Evolutionary conservation across 2,329 filamentous ascomycete species (phyloP).

Genomic region (Cladophialophora bantiana): DNA sequence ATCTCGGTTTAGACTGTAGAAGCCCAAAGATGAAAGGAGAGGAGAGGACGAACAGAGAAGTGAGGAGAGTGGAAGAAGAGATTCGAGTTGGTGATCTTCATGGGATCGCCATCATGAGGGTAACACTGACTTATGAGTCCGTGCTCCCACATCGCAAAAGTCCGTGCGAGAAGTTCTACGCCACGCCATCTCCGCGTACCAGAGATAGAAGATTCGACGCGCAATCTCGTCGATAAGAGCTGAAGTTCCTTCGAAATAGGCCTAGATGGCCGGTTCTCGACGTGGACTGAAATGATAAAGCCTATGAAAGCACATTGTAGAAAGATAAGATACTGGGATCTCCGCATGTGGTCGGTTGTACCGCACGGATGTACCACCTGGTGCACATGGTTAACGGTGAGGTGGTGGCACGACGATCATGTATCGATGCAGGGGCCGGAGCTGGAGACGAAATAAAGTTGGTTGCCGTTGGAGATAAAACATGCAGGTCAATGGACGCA

Average conservation of each 20-base stretch:
- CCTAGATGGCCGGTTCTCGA: not conserved
- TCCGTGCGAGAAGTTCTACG: constrained; percentile 1
- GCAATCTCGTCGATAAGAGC: constrained; percentile 14
- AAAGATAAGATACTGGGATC: constrained; percentile 18
- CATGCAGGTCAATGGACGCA: not conserved
- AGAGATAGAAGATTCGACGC: constrained; percentile 10
- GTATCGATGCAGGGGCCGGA: not conserved
- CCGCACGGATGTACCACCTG: constrained; percentile 15
- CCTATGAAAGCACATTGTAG: constrained; percentile 3
- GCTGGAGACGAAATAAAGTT: not conserved
- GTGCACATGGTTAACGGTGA: constrained; percentile 13
- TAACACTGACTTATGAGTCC: constrained; percentile 3
- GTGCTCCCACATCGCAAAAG: constrained; percentile 13
- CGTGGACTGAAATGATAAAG: constrained; percentile 1
- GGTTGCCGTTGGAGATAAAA: not conserved
- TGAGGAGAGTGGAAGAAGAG: not conserved
- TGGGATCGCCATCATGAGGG: constrained; percentile 5
- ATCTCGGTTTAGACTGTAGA: constrained; percentile 9
- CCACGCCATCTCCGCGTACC: not conserved
- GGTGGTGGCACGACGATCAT: not conserved
- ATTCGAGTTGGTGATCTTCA: constrained; percentile 1
- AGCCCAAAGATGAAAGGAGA: not conserved
- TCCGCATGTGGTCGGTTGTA: constrained; percentile 5
- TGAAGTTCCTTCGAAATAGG: not conserved
- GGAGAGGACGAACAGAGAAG: not conserved